phyloP scores from a whole-genome alignment of 352 stramenopile species.

The Globisporangium polare region DNA sequence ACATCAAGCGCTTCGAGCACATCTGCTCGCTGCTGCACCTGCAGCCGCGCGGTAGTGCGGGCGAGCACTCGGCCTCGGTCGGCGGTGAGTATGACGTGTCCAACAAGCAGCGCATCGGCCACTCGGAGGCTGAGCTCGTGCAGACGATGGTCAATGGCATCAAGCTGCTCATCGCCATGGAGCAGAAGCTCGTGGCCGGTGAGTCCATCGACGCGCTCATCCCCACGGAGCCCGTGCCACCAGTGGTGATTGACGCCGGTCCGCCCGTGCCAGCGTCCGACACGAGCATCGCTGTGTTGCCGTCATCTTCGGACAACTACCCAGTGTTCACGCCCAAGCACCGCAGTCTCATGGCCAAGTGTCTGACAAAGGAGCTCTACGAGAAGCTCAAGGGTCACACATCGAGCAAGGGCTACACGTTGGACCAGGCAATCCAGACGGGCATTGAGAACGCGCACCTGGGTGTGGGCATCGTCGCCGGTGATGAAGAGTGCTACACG shows the following conservation, averaged over 20 bases:
- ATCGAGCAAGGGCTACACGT: constrained; percentile 73
- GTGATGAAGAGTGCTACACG: constrained; percentile 78
- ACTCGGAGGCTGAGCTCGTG: constrained; percentile 89
- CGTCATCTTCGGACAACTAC: constrained; percentile 67
- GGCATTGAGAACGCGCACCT: constrained; percentile 81
- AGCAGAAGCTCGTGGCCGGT: constrained; percentile 78
- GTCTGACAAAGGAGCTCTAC: constrained; percentile 77
- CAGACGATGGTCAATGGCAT: constrained; percentile 87
- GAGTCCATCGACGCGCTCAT: constrained; percentile 69
- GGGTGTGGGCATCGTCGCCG: constrained; percentile 73
- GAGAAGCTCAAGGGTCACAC: constrained; percentile 69
- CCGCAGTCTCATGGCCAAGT: constrained; percentile 80
- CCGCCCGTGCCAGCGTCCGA: constrained; percentile 29
- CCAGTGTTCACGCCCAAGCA: constrained; percentile 81
- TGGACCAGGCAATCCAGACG: constrained; percentile 83
- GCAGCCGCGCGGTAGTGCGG: constrained; percentile 69
- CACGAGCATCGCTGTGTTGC: constrained; percentile 48
- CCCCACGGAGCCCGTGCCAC: constrained; percentile 40
- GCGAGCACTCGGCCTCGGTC: constrained; percentile 86
- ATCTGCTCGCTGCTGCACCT: constrained; percentile 81
- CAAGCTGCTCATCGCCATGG: constrained; percentile 82
- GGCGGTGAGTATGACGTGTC: constrained; percentile 88
- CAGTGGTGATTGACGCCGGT: constrained; percentile 66
- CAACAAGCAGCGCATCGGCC: constrained; percentile 84
- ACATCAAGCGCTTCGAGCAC: constrained; percentile 76